Conservation (phyloP, 257 asterid genomes). For the Salvia hispanica region DNA sequence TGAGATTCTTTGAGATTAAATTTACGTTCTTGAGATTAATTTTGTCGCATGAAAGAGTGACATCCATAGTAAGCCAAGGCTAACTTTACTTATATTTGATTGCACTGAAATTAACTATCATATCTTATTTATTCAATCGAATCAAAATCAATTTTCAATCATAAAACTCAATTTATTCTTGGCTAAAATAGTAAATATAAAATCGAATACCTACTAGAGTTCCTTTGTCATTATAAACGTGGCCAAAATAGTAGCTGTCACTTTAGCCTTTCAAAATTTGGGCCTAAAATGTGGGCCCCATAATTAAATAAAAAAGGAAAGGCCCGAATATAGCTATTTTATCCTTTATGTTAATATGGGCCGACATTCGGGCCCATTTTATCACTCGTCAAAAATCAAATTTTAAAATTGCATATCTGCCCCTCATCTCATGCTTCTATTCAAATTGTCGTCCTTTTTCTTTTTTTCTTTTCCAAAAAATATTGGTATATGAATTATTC, state of each 20-base stretch:
- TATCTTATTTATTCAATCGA: too few relatives aligned
- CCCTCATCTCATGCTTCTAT: background rate
- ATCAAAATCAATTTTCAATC: too few relatives aligned
- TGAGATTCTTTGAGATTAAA: too few relatives aligned
- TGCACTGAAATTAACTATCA: too few relatives aligned
- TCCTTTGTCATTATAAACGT: conserved; percentile 12
- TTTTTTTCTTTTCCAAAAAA: background rate
- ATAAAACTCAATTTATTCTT: too few relatives aligned
- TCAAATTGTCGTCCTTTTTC: background rate
- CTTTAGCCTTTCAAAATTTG: conserved; percentile 20
- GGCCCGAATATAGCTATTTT: conserved; percentile 17
- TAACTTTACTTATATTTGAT: too few relatives aligned
- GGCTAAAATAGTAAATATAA: too few relatives aligned
- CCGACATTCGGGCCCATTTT: conserved; percentile 36
- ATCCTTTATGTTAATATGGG: conserved; percentile 21
- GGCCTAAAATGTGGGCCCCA: conserved; percentile 12
- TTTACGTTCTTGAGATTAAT: too few relatives aligned
- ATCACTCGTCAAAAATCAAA: conserved; percentile 6
- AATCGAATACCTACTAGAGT: too few relatives aligned
- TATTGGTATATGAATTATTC: background rate
- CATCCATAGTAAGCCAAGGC: too few relatives aligned
- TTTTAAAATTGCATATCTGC: background rate
- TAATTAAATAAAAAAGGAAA: background rate
- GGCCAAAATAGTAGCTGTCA: conserved; percentile 23
- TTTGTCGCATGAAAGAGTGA: too few relatives aligned